Percentiles rank a stretch among this genome's conserved stretches.
These are phyloP conservation scores for Diaporthe sp. DNA, from an alignment of 2,329 filamentous ascomycete species.

Conservation along the genomic window DNA sequence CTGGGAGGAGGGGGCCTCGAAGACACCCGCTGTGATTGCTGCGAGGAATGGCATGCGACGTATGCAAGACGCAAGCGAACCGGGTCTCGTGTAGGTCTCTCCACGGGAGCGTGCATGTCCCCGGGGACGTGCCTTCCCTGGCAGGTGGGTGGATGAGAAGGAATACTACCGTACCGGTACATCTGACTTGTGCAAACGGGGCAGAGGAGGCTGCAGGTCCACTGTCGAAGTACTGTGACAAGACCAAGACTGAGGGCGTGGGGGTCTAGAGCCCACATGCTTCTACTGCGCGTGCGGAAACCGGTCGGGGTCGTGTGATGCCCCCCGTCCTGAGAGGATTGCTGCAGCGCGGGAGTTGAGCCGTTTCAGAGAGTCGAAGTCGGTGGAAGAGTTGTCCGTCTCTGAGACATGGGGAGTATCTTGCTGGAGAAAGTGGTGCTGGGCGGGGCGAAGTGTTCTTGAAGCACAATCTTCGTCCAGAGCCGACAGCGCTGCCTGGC, in stretches of 20 bases:
- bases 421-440: background rate
- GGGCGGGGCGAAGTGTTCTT: background rate
- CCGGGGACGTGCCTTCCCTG: slow-evolving; percentile 17
- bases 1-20: background rate
- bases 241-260: slow-evolving; percentile 27
- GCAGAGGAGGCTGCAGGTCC: slow-evolving; percentile 31
- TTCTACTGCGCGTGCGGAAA: background rate
- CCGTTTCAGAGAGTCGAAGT: slow-evolving; percentile 6
- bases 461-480: background rate
- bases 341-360: slow-evolving; percentile 6
- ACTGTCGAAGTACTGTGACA: slow-evolving; percentile 34
- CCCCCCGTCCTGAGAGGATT: background rate
- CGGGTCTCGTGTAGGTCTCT: slow-evolving; percentile 17
- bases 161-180: slow-evolving; percentile 36
- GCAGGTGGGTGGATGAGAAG: slow-evolving; percentile 21
- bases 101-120: slow-evolving; percentile 33
- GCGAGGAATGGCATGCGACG: slow-evolving; percentile 24
- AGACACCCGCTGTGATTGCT: slow-evolving; percentile 22
- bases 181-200: slow-evolving; percentile 25
- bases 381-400: background rate
- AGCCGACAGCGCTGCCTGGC: background rate
- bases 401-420: background rate
- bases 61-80: slow-evolving; percentile 32
- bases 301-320: slow-evolving; percentile 12
- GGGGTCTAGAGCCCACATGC: slow-evolving; percentile 26